A percentile compares a stretch with the other conserved stretches of the same genome.
Conservation (phyloP, 768 basidiomycete species). For the Tulasnella sp. region DNA sequence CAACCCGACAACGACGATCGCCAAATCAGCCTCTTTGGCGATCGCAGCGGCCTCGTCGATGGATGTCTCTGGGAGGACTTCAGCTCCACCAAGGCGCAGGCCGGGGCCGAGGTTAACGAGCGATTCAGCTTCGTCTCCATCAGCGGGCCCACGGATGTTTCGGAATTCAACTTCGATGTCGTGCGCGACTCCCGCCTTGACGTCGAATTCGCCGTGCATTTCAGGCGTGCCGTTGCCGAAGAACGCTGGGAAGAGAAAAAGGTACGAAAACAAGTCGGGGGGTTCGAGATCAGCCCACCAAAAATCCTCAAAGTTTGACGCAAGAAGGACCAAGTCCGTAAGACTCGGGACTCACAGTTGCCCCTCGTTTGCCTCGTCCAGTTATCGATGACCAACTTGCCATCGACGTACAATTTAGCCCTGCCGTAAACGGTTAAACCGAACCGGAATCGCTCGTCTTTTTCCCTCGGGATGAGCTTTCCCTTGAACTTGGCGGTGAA, state of each 20-base stretch:
- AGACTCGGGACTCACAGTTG: conserved; percentile 47
- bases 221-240: conserved; percentile 65
- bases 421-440: conserved; percentile 43
- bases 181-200: conserved; percentile 53
- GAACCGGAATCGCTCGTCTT: conserved; percentile 45
- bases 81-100: conserved; percentile 40
- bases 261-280: background rate
- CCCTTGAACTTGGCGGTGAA: conserved; percentile 65
- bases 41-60: conserved; percentile 40
- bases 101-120: conserved; percentile 27
- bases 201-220: conserved; percentile 50
- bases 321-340: background rate
- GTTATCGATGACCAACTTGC: conserved; percentile 61
- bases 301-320: background rate
- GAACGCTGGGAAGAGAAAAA: conserved; percentile 46
- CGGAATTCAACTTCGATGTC: conserved; percentile 67
- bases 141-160: conserved; percentile 56
- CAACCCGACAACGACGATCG: conserved; percentile 41
- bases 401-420: conserved; percentile 63
- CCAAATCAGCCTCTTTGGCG: conserved; percentile 40
- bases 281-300: conserved; percentile 43
- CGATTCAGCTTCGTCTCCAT: conserved; percentile 31
- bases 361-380: conserved; percentile 74
- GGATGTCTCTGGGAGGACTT: conserved; percentile 36
- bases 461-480: conserved; percentile 49